Evolutionary conservation across 441 rosid genomes (phyloP), one percentile per base, ranked within the genome.

Genomic region (Capsella rubella): DNA sequence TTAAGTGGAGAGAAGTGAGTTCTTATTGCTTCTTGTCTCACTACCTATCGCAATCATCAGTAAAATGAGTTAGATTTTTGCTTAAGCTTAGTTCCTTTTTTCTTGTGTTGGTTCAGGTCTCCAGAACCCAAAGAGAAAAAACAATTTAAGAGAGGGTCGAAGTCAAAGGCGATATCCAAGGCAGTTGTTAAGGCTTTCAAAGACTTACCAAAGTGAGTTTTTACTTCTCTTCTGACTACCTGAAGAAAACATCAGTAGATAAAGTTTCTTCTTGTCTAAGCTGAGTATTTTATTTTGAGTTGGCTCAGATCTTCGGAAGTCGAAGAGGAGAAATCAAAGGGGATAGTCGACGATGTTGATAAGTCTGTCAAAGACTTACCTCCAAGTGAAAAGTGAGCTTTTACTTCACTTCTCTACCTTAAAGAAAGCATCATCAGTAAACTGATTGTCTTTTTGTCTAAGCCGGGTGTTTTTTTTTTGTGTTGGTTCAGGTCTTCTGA

Each of bases 401-500:
- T 25, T 21, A 8, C 4, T 52, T 15, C 4, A 57, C 62, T 57
- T 34, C 43, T 16, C 25, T 57, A 16, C 28, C 62, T 56, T n/a
- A 2, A 34, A 5, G n/a, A 55, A 4, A 14, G 25, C 25, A 21
- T 21, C 60, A 31, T 8, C 6, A 39, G 32, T 59, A 39, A 39
- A 3, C 6, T 59, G 64, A 39, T 0, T 39, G 3, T 58, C 5
- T 35, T 18, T 37, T 61, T 31, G 31, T 39, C 47, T 59, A 16
- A 57, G 64, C 47, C 37, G 31, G 6, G 10, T 11, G 37, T 10
- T 5, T 53, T 11, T 12, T 10, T 10, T 64, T 10, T 15, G 28
- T 71, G 70, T 32, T 46, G 58, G 25, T n/a, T 34, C 71, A 73
- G 77, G 25, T 45, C 71, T 72, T 8, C 7, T 0, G 56, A 43